Evolutionary conservation across 306 rosid genomes (phyloP), one percentile per base, ranked within the genome.

Genomic region (Inga leiocalycina): DNA sequence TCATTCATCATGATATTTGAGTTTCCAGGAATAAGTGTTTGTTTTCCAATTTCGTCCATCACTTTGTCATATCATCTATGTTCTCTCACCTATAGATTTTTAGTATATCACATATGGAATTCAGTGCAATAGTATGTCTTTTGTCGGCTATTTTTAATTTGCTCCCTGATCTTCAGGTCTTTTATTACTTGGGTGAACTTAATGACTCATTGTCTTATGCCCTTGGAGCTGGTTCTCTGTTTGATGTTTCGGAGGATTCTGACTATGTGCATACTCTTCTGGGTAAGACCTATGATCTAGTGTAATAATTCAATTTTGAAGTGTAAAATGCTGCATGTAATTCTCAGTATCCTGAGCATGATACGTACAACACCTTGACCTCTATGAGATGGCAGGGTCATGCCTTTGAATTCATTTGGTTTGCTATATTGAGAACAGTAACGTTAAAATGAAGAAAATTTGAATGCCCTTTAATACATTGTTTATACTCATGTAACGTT

Each of bases 181-280:
- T 96, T 85, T 96, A 96, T 80, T 96, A 93, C 90, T 88, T 96
- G 94, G 97, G 97, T 46, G 99, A 96, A 82, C 94, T 96, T 71
- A 93, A 93, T 54, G 99, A 96, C 84, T 94, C 99, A 1, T 81
- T 96, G 70, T 92, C 99, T 27, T 96, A 96, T 81, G 98, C 99
- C 59, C 97, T 96, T 80, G 99, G 99, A 84, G 99, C 99, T 64
- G 94, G 97, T 82, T 89, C 99, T 66, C 83, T 92, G 14, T 96
- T 96, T 82, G 91, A 96, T 74, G 99, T 96, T 79, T 92, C 99
- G 27, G 97, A 92, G 81, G 99, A 96, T 86, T 89, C 99, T 78
- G 95, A 96, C 87, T 96, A 93, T 52, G 96, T 93, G 82, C 97
- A 96, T 67, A 96, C 99, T 10, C 99, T 96, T 88, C 97, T 92